Percentiles rank a stretch among this genome's conserved stretches.
Conservation (phyloP, 1,284 basidiomycete genomes). For the Ustilago loliicola region DNA sequence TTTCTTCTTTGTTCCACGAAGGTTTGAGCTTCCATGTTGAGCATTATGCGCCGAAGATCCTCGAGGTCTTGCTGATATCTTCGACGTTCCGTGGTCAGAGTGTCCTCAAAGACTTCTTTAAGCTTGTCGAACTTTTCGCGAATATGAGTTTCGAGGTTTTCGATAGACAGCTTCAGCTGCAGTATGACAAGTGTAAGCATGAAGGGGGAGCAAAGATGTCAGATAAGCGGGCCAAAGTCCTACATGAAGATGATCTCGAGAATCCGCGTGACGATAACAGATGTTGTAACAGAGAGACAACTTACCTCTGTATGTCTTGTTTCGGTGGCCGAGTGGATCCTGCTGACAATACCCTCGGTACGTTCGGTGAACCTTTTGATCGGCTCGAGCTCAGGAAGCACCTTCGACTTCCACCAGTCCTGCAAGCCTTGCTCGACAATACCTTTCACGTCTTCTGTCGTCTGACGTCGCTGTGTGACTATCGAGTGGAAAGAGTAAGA, state of each 20-base stretch:
- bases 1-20: background rate
- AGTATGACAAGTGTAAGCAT: background rate
- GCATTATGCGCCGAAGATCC: background rate
- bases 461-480: constrained; percentile 1
- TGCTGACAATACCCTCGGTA: background rate
- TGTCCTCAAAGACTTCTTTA: background rate
- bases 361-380: background rate
- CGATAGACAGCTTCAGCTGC: background rate
- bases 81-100: background rate
- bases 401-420: background rate
- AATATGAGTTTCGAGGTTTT: background rate
- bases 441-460: background rate
- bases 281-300: too few relatives aligned
- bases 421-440: background rate
- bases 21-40: background rate
- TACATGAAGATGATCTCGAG: background rate
- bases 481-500: background rate
- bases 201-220: background rate
- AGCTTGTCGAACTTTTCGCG: constrained; percentile 3
- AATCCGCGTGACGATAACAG: background rate
- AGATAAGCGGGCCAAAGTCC: background rate
- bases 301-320: background rate
- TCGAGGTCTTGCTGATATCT: background rate
- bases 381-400: background rate
- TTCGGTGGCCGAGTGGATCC: background rate